Evolutionary conservation across 73 alveolate species (phyloP).

Genomic region (Blepharisma japonicum): DNA sequence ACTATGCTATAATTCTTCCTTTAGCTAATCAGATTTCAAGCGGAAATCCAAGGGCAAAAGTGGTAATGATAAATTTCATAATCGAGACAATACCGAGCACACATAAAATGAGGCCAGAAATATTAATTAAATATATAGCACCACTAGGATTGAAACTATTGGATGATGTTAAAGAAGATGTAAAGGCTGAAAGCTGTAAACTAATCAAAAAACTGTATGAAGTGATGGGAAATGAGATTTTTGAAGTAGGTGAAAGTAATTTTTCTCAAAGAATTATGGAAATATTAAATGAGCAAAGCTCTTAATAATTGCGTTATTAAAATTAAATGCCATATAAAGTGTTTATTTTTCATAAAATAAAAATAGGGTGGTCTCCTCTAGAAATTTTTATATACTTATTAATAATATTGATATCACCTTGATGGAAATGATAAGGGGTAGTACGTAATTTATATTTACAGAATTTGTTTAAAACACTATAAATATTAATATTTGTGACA

Average conservation of each 20-base stretch:
- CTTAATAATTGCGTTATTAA: too few relatives aligned
- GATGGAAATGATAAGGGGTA: too few relatives aligned
- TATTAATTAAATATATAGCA: not conserved
- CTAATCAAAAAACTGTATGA: not conserved
- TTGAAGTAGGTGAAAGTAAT: not conserved
- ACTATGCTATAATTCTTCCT: not conserved
- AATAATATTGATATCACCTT: too few relatives aligned
- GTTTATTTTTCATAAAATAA: too few relatives aligned
- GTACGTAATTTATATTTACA: too few relatives aligned
- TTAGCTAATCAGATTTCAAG: not conserved
- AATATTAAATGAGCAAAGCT: too few relatives aligned
- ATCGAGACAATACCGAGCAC: not conserved
- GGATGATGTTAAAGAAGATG: constrained; percentile 22
- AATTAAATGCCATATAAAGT: too few relatives aligned
- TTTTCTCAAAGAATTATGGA: too few relatives aligned
- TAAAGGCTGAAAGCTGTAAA: not conserved
- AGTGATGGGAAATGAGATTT: not conserved
- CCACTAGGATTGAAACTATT: not conserved
- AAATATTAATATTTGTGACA: too few relatives aligned
- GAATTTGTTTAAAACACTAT: too few relatives aligned
- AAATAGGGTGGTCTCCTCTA: too few relatives aligned
- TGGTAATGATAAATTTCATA: not conserved
- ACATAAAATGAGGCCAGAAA: not conserved
- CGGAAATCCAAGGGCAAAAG: not conserved
- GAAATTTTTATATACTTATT: too few relatives aligned